Conservation (phyloP, 805 yeast genomes). For the Zygosaccharomyces lentus region DNA sequence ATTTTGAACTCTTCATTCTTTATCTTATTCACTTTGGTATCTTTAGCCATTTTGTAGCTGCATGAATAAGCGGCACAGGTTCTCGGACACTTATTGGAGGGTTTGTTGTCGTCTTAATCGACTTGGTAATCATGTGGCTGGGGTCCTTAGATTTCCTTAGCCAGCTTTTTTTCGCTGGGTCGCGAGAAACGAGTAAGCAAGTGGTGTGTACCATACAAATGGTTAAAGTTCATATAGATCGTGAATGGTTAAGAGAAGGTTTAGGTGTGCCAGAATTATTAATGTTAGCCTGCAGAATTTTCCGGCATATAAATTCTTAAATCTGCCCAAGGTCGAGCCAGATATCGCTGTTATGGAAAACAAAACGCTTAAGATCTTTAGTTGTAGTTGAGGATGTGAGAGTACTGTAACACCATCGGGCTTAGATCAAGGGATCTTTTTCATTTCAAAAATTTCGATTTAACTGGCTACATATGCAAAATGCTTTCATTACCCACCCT, state of each 20-base stretch:
- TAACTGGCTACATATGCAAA: not conserved
- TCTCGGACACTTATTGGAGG: not conserved
- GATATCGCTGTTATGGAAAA: no score
- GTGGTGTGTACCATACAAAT: not conserved
- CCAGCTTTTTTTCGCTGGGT: not conserved
- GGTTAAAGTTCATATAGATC: no score
- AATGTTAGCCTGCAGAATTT: not conserved
- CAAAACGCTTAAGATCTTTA: no score
- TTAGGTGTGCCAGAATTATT: not conserved
- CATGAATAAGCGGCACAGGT: not conserved
- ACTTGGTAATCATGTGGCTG: not conserved
- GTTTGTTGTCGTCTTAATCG: not conserved
- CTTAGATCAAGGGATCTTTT: no score
- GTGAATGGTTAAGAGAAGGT: not conserved
- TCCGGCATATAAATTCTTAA: no score
- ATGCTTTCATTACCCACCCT: not conserved
- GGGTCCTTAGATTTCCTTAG: not conserved
- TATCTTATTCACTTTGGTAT: slow-evolving; percentile 40
- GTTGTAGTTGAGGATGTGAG: no score
- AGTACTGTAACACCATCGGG: no score
- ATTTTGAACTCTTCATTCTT: slow-evolving; percentile 70
- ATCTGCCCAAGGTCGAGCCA: no score
- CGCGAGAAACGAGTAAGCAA: not conserved
- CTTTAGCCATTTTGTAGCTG: slow-evolving; percentile 9
- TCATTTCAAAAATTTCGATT: not conserved